Percentiles rank a stretch among this genome's conserved stretches.
Evolutionary conservation across 2,329 filamentous ascomycete genomes (phyloP).

Genomic region (Penicillium verrucosum): DNA sequence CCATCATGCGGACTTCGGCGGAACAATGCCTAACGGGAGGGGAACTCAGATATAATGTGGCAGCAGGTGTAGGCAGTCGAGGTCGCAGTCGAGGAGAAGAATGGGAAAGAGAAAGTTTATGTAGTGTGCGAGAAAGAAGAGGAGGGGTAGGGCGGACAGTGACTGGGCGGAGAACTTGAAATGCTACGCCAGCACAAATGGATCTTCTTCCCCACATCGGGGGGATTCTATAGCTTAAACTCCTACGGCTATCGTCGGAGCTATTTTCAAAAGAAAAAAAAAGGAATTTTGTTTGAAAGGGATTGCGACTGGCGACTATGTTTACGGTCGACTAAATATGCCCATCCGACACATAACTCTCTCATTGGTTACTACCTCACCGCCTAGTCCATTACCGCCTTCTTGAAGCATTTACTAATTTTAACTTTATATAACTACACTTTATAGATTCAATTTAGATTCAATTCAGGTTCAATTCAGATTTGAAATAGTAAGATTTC

Average conservation of each 20-base stretch:
- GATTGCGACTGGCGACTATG: not conserved
- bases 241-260: slow-evolving; percentile 25
- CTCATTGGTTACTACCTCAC: too few species aligned
- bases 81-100: slow-evolving; percentile 15
- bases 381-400: too few species aligned
- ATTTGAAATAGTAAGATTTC: too few species aligned
- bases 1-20: slow-evolving; percentile 44
- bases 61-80: slow-evolving; percentile 13
- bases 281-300: not conserved
- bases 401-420: too few species aligned
- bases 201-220: slow-evolving; percentile 38
- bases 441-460: too few species aligned
- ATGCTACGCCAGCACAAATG: slow-evolving; percentile 27
- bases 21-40: slow-evolving; percentile 37
- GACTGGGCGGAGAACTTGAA: slow-evolving; percentile 25
- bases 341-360: too few species aligned
- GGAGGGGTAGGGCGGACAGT: slow-evolving; percentile 29
- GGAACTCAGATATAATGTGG: slow-evolving; percentile 17
- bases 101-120: slow-evolving; percentile 16
- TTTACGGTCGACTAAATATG: too few species aligned
- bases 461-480: too few species aligned
- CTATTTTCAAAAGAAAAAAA: not conserved
- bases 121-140: slow-evolving; percentile 17
- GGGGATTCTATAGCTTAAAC: slow-evolving; percentile 7
- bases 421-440: too few species aligned